Conservation (phyloP, 306 rosid genomes). For the Aeschynomene evenia region DNA sequence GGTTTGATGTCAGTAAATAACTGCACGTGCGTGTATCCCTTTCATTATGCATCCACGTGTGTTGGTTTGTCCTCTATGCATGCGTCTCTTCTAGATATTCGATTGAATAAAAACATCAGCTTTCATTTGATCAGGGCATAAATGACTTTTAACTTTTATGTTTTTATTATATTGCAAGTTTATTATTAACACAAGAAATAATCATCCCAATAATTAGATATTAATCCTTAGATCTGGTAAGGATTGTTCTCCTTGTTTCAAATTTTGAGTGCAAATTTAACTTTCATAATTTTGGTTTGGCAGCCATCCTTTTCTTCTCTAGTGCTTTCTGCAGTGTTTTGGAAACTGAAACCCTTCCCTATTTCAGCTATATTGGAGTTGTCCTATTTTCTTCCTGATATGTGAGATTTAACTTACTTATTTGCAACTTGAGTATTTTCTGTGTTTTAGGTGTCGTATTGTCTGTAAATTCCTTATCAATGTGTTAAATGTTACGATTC, state of each 20-base stretch:
- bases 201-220: slow-evolving; percentile 10
- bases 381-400: neutral
- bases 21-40: neutral
- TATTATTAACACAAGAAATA: slow-evolving; percentile 11
- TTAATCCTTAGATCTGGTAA: neutral
- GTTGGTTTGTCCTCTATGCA: neutral
- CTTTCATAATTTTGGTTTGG: neutral
- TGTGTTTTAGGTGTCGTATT: neutral
- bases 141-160: neutral
- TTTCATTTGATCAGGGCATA: slow-evolving; percentile 15
- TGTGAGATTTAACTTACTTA: neutral
- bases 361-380: neutral
- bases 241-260: slow-evolving; percentile 9
- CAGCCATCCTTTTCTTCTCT: slow-evolving; percentile 7
- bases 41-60: neutral
- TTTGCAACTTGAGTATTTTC: neutral
- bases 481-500: neutral
- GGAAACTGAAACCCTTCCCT: neutral
- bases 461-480: neutral
- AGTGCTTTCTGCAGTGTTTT: neutral
- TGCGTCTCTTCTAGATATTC: slow-evolving; percentile 6
- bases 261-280: slow-evolving; percentile 1
- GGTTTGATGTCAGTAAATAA: slow-evolving; percentile 19
- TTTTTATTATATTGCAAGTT: slow-evolving; percentile 3
- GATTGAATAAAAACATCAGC: slow-evolving; percentile 13